Evolutionary conservation across 805 yeast species (phyloP), one percentile per base, ranked within the genome.

Genomic region (Zygotorulaspora sp.): DNA sequence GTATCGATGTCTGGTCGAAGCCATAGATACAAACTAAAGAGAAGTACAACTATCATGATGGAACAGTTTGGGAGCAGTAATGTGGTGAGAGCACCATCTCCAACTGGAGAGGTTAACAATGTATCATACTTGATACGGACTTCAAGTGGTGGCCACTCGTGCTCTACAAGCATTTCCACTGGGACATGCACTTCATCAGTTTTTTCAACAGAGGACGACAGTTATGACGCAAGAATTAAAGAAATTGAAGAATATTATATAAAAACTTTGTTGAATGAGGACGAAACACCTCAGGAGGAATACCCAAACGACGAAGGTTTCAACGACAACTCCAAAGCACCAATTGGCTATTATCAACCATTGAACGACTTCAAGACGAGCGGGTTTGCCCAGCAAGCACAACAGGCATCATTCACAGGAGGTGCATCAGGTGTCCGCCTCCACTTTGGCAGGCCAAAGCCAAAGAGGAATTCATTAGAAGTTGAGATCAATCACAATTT

Each of bases 161-260:
- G 34, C 6, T 23, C 37, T n/a, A 24, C 21, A 6, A 40, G 39
- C 22, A 27, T 40, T 4, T 38, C 45, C 3, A 41, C 49, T 8
- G n/a, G 16, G n/a, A 38, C 50, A 8, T 50, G 47, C 28, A 41
- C 53, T 3, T 52, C 58, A 20, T 57, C 62, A 2, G 44, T 56
- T 4, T 57, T 57, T 38, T 55, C 63, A 4, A 43, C 41, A 20
- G 48, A 49, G 12, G 57, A 52, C 9, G 47, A 33, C 23, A 50
- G 48, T 14, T 53, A 57, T 37, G 53, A 47, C 17, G 21, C 44
- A 9, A 43, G 47, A 35, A 47, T 60, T 17, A 53, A 47, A 26
- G 65, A 60, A 36, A 54, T 60, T n/a, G 65, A 60, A 38, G 62
- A 55, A 17, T 57, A 60, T 42, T 60, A 60, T 25, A 27, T 58